These are phyloP conservation scores for Hirsutella minnesotensis DNA, from an alignment of 2,329 filamentous ascomycete genomes.

Conservation along the genomic window DNA sequence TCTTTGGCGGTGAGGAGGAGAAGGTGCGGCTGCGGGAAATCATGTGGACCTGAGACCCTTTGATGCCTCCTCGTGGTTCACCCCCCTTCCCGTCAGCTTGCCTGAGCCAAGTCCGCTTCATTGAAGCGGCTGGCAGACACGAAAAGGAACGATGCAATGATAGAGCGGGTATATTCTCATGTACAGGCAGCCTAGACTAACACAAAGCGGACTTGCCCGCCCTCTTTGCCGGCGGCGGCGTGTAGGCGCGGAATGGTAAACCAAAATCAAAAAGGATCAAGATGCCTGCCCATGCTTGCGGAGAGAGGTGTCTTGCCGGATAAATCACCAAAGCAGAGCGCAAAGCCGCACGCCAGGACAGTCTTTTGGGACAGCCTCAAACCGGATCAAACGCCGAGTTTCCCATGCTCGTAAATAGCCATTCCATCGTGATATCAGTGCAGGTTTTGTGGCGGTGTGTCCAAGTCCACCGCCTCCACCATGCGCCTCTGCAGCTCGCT, in stretches of 20 bases:
- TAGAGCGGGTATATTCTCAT: neutral
- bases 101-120: no score
- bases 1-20: constrained; percentile 54
- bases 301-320: no score
- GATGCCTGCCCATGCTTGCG: no score
- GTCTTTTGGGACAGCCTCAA: neutral
- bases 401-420: neutral
- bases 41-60: constrained; percentile 28
- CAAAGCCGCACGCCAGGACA: neutral
- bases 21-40: constrained; percentile 40
- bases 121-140: no score
- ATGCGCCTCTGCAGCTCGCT: constrained; percentile 38
- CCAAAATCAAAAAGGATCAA: no score
- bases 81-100: no score
- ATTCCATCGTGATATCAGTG: constrained; percentile 11
- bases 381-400: neutral
- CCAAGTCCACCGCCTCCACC: constrained; percentile 42
- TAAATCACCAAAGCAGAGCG: neutral
- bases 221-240: no score
- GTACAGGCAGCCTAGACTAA: neutral
- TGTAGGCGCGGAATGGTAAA: no score
- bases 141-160: no score
- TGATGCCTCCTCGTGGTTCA: neutral
- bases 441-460: constrained; percentile 32
- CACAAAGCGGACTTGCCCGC: no score